Base-by-base conservation (phyloP, 306 rosid species). In the Sphenostylis stenocarpa region DNA sequence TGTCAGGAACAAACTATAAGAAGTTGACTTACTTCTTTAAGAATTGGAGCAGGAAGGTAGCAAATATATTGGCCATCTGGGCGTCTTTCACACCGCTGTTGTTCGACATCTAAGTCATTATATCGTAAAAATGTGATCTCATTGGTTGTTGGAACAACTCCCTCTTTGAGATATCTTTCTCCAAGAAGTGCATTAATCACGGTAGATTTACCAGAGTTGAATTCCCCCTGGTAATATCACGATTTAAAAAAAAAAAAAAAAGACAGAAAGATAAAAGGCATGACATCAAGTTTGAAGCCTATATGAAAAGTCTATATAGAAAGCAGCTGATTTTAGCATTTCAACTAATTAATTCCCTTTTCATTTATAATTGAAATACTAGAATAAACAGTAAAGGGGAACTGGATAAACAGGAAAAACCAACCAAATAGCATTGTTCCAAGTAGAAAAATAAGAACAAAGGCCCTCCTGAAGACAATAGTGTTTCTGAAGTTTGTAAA, bases 121-220 rank as follows among this genome's bases (percentile, higher is more conserved):
- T 88, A 86, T 49, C 92, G 84, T 80, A 95, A 85, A 87, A 95
- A 95, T 39, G 95, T 95, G 78, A 95, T 95, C 87, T 95, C 99
- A 71, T 92, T 95, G 51, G 99, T 95, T 12, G 99, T 95, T 66
- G 99, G 99, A 86, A 95, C 90, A 85, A 95, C 97, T 78, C 98
- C 98, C 44, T 95, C 97, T 77, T 90, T 88, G 55, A 95, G 95
- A 85, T 95, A 90, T 89, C 87, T 87, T 79, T 91, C 86, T 73
- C 98, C 98, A 72, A 95, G 99, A 83, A 95, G 91, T 10, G 99
- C 99, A 87, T 95, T 95, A 63, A 95, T 90, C 85, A 95, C 97
- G 57, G 93, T 89, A 75, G 99, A 95, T 81, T 95, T 95, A 48
- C 99, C 99, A 68, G 97, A 95, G 88, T 95, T 95, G 87, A 95